phyloP scores from a whole-genome alignment of 192 early-diverging fungal species.

The Umbelopsis sp. region DNA sequence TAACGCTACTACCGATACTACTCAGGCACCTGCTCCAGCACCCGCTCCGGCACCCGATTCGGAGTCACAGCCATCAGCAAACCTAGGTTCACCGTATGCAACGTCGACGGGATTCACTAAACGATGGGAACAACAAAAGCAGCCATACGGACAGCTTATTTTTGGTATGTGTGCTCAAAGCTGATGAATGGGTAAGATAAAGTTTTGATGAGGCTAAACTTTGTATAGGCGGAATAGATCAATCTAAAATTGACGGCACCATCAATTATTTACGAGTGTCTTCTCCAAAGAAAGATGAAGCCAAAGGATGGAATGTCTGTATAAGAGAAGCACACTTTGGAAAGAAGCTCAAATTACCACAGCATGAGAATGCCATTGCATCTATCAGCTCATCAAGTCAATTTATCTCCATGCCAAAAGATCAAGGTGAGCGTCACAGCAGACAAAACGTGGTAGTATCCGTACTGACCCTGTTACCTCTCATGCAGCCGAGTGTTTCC shows the following conservation, averaged over 20 bases:
- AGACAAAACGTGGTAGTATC: neutral
- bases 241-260: neutral
- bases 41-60: neutral
- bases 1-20: neutral
- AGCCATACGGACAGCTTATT: constrained; percentile 35
- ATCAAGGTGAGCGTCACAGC: constrained; percentile 21
- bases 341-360: constrained; percentile 20
- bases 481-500: constrained; percentile 35
- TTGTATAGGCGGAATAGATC: neutral
- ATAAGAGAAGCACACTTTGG: constrained; percentile 35
- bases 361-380: constrained; percentile 33
- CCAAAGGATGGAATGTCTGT: constrained; percentile 40
- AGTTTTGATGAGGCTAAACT: no score
- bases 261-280: neutral
- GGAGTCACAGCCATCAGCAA: neutral
- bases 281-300: neutral
- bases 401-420: constrained; percentile 33
- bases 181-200: no score
- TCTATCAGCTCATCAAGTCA: constrained; percentile 36
- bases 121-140: constrained; percentile 9
- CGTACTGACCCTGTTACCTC: neutral
- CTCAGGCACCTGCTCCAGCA: neutral
- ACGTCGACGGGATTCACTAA: constrained; percentile 21
- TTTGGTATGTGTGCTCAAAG: constrained; percentile 31
- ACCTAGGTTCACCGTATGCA: neutral